Base-by-base conservation (phyloP, 495 filamentous ascomycete species). In the Talaromyces trachyspermus region DNA sequence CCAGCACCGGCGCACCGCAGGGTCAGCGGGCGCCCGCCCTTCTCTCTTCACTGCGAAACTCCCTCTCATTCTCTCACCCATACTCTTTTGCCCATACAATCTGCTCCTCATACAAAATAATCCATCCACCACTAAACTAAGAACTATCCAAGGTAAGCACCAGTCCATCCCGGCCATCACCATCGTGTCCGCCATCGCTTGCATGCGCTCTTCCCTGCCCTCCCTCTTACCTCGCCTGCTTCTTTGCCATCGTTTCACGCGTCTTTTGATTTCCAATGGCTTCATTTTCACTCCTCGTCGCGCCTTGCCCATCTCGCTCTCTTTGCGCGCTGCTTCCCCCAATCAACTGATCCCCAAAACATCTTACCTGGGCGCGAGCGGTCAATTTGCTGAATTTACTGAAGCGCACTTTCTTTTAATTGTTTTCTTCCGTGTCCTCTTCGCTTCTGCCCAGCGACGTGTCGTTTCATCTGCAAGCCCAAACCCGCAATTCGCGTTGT, bases 21-120 rank as follows among this genome's bases (percentile, higher is more conserved):
- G n/a, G n/a, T n/a, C n/a, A n/a, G n/a, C n/a, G n/a, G n/a, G n/a
- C n/a, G n/a, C 52, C 25, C 43, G 54, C 54, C 53, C 54, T 52
- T 57, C 54, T 56, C 54, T 50, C 52, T n/a, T n/a, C n/a, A n/a
- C n/a, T n/a, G n/a, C n/a, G n/a, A n/a, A n/a, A n/a, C 66, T n/a
- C 26, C 25, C 54, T 57, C 66, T 60, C 56, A 59, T 61, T 55
- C 64, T 62, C 56, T 60, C 57, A 49, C 62, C 58, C 57, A 46
- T 32, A 48, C 44, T 56, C 32, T 43, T 54, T 52, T 64, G 69
- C 77, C 71, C 77, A 77, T 76, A 72, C 68, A 69, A 68, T 73
- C 73, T 68, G 70, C 68, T 57, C 63, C 75, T 69, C 77, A 77
- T 76, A 81, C 76, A 79, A 79, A 73, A n/a, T n/a, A n/a, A n/a